phyloP scores from a whole-genome alignment of 352 stramenopile species.

The Globisporangium carolinianum region DNA sequence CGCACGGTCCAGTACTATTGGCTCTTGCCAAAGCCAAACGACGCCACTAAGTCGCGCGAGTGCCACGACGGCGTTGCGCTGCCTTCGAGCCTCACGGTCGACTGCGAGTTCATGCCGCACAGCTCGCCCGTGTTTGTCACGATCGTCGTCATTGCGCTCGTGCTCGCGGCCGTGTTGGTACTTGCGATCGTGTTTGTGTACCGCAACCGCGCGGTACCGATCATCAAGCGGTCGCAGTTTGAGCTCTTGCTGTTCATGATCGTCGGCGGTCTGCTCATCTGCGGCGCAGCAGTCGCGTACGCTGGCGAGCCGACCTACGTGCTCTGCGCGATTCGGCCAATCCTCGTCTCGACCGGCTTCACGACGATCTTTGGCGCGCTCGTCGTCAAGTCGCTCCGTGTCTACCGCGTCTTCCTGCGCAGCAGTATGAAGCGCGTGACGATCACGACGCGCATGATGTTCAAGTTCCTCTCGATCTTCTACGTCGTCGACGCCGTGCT shows the following conservation, averaged over 20 bases:
- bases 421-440: constrained; percentile 22
- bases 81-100: constrained; percentile 13
- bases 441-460: constrained; percentile 20
- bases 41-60: constrained; percentile 21
- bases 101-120: constrained; percentile 32
- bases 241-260: constrained; percentile 22
- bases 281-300: constrained; percentile 15
- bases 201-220: constrained; percentile 16
- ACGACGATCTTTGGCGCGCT: constrained; percentile 26
- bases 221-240: constrained; percentile 38
- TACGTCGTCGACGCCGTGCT: constrained; percentile 21
- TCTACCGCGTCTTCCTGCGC: constrained; percentile 29
- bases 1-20: constrained; percentile 31
- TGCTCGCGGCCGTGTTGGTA: constrained; percentile 8
- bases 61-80: constrained; percentile 23
- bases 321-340: constrained; percentile 16
- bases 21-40: constrained; percentile 19
- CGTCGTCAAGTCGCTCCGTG: constrained; percentile 28
- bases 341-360: constrained; percentile 19
- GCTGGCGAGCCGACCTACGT: constrained; percentile 14
- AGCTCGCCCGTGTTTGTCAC: constrained; percentile 8
- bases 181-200: constrained; percentile 18
- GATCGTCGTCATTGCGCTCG: constrained; percentile 12
- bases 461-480: constrained; percentile 21
- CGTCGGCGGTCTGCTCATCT: constrained; percentile 24